Evolutionary conservation across 148 eudicot species (phyloP).

Genomic region (Vaccinium darrowii): DNA sequence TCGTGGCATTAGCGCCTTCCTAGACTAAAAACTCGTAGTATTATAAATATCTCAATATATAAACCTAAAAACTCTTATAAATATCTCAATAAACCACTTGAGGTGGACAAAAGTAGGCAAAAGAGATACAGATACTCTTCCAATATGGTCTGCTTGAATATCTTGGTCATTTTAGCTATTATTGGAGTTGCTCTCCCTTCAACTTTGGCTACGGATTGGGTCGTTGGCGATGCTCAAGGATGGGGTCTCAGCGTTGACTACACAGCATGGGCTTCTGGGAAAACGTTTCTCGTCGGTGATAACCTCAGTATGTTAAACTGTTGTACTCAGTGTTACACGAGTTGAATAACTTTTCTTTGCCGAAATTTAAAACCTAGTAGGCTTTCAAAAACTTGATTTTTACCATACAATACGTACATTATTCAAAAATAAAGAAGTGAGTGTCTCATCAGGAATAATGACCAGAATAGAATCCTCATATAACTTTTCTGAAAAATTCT

Average conservation of each 20-base stretch:
- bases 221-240: constrained; percentile 33
- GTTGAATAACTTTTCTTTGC: neutral
- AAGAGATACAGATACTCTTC: neutral
- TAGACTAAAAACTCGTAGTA: too few species aligned
- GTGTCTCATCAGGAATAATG: too few species aligned
- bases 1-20: too few species aligned
- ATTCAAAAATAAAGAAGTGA: too few species aligned
- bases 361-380: too few species aligned
- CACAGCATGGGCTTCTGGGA: constrained; percentile 31
- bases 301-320: constrained; percentile 20
- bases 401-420: too few species aligned
- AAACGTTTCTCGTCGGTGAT: constrained; percentile 35
- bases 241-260: constrained; percentile 32
- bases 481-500: too few species aligned
- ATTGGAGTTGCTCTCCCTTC: constrained; percentile 10
- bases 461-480: too few species aligned
- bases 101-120: neutral
- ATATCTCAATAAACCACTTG: neutral
- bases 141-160: constrained; percentile 1
- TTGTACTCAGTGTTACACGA: neutral
- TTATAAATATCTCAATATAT: too few species aligned
- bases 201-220: constrained; percentile 13
- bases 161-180: constrained; percentile 4
- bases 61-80: neutral
- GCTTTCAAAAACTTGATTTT: too few species aligned